Percentiles rank a stretch among this genome's conserved stretches.
These are phyloP conservation scores for Acacia melanoxylon DNA, from an alignment of 306 rosid genomes.

Conservation along the genomic window DNA sequence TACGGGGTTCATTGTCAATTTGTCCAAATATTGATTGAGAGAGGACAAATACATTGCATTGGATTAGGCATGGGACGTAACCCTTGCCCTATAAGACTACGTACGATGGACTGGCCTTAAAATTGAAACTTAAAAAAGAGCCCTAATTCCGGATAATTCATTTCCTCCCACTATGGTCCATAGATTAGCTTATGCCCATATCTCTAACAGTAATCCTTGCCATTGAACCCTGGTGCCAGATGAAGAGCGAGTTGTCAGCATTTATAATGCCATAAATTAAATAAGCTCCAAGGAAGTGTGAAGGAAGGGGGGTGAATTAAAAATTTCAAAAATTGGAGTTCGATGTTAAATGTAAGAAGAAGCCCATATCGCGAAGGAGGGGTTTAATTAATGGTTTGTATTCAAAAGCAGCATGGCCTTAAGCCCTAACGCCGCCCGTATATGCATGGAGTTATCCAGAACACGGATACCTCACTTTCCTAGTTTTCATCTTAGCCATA, in stretches of 20 bases:
- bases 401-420: neutral
- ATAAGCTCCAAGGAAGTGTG: too few relatives aligned
- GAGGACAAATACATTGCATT: neutral
- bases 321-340: neutral
- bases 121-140: conserved; percentile 4
- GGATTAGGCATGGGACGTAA: conserved; percentile 9
- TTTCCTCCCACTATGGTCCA: conserved; percentile 33
- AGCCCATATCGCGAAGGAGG: neutral
- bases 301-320: neutral
- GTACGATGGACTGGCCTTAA: neutral
- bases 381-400: neutral
- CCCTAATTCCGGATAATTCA: neutral
- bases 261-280: neutral
- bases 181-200: conserved; percentile 4
- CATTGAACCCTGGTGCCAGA: neutral
- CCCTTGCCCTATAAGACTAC: neutral
- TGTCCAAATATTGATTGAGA: neutral
- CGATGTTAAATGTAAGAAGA: neutral
- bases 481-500: neutral
- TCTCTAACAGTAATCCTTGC: conserved; percentile 1
- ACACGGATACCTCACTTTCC: neutral
- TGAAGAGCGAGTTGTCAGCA: neutral
- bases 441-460: neutral
- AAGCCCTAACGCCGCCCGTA: neutral
- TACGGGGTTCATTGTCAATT: too few relatives aligned